Evolutionary conservation across 495 filamentous ascomycete species (phyloP).

Genomic region (Aspergillus saccharolyticus): DNA sequence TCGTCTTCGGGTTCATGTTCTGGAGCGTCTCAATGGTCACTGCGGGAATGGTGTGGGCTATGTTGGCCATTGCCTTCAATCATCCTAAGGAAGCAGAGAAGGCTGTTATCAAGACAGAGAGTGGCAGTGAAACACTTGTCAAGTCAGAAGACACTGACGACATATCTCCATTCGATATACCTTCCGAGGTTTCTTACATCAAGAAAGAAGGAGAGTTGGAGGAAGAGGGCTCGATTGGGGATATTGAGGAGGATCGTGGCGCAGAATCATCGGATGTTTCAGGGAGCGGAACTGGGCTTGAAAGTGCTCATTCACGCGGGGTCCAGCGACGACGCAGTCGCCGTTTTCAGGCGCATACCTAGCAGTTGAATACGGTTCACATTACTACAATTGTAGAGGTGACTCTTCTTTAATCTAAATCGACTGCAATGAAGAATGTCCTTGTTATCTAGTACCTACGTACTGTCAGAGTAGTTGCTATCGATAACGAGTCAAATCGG

Average conservation of each 20-base stretch:
- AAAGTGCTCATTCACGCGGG: constrained; percentile 29
- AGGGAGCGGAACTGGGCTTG: constrained; percentile 32
- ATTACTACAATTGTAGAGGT: no score
- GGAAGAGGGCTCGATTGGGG: constrained; percentile 11
- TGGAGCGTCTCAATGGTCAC: constrained; percentile 68
- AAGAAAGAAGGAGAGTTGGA: constrained; percentile 25
- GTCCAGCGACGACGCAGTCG: constrained; percentile 35
- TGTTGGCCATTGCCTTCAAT: constrained; percentile 37
- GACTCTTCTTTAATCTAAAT: no score
- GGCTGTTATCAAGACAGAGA: constrained; percentile 24
- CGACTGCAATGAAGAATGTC: no score
- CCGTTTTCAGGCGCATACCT: constrained; percentile 19
- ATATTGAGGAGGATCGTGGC: constrained; percentile 3
- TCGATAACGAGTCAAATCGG: constrained; percentile 17
- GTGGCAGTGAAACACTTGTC: constrained; percentile 12
- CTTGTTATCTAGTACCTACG: not conserved
- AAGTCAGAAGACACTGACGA: constrained; percentile 30
- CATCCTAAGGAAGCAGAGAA: constrained; percentile 14
- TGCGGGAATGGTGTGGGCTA: constrained; percentile 53
- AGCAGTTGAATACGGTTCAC: not conserved
- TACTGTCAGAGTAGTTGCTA: no score
- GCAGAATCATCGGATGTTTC: constrained; percentile 2
- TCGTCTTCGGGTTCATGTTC: constrained; percentile 62
- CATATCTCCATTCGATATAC: constrained; percentile 8
- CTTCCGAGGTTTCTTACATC: constrained; percentile 9